phyloP scores from a whole-genome alignment of 805 yeast species.

The Starmera dryadoides region DNA sequence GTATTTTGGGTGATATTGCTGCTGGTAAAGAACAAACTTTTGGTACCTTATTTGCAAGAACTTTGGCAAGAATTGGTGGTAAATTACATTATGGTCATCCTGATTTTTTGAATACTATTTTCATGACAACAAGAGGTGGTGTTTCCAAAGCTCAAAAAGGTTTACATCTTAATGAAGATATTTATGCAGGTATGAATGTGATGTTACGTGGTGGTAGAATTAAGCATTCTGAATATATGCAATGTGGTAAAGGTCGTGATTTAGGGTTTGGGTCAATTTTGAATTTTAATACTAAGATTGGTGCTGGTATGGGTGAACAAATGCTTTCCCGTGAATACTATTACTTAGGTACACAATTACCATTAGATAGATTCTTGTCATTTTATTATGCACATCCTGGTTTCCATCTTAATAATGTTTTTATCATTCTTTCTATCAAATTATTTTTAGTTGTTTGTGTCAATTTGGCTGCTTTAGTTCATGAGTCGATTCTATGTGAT shows the following conservation, averaged over 20 bases:
- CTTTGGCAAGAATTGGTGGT: constrained; percentile 76
- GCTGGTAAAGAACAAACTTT: constrained; percentile 88
- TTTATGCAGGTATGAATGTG: constrained; percentile 82
- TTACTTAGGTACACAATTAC: constrained; percentile 69
- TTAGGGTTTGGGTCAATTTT: constrained; percentile 78
- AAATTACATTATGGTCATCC: constrained; percentile 86
- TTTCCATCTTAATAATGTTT: constrained; percentile 72
- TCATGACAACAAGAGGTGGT: constrained; percentile 83
- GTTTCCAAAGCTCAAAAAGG: constrained; percentile 83
- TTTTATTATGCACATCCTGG: constrained; percentile 86
- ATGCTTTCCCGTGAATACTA: constrained; percentile 77
- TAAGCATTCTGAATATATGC: constrained; percentile 76
- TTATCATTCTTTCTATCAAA: constrained; percentile 62
- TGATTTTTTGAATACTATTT: constrained; percentile 66
- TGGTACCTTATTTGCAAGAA: constrained; percentile 78
- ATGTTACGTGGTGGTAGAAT: constrained; percentile 74
- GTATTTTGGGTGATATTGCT: constrained; percentile 78
- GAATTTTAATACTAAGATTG: constrained; percentile 78
- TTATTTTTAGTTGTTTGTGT: constrained; percentile 50
- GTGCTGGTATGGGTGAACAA: constrained; percentile 90
- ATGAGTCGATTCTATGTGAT: constrained; percentile 54
- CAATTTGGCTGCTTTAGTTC: constrained; percentile 57
- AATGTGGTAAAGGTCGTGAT: constrained; percentile 85
- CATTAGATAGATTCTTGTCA: constrained; percentile 70
- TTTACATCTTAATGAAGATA: constrained; percentile 76